phyloP scores from a whole-genome alignment of 2,329 filamentous ascomycete genomes.

The Colletotrichum sp. region DNA sequence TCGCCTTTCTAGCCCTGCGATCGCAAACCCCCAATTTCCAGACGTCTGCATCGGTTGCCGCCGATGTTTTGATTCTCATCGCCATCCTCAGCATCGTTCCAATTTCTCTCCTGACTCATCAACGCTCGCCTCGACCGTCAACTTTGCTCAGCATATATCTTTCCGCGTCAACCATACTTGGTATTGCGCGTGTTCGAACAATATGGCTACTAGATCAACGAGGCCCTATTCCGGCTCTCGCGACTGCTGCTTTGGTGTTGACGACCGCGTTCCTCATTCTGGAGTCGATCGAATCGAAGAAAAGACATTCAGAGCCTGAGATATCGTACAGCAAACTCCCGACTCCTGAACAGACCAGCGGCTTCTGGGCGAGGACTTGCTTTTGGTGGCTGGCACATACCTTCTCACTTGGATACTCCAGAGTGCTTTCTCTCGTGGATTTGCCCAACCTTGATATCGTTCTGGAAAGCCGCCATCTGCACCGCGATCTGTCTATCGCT shows the following conservation, averaged over 20 bases:
- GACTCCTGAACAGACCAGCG: not conserved
- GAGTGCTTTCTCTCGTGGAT: not conserved
- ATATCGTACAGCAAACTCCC: not conserved
- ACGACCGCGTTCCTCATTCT: not conserved
- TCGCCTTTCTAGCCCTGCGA: conserved; percentile 23
- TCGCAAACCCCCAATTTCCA: not conserved
- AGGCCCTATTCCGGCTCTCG: not conserved
- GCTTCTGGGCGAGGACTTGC: conserved; percentile 10
- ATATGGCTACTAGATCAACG: not conserved
- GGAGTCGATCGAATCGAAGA: not conserved
- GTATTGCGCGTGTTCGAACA: conserved; percentile 1
- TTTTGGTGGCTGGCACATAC: conserved; percentile 4
- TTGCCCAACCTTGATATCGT: not conserved
- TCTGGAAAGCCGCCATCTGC: not conserved
- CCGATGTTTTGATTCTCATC: conserved; percentile 22
- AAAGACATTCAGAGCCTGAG: not conserved
- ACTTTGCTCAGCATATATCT: conserved; percentile 28
- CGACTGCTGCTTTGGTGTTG: not conserved
- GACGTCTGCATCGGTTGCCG: conserved; percentile 23
- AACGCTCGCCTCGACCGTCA: conserved; percentile 26
- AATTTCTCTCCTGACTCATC: conserved; percentile 25
- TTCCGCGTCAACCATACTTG: conserved; percentile 20
- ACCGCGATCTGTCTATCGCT: not conserved
- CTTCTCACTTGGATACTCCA: not conserved
- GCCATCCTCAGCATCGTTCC: conserved; percentile 14